Evolutionary conservation across 2,329 filamentous ascomycete genomes (phyloP), one percentile per base, ranked within the genome.

Genomic region (Colletotrichum gloeosporioides): DNA sequence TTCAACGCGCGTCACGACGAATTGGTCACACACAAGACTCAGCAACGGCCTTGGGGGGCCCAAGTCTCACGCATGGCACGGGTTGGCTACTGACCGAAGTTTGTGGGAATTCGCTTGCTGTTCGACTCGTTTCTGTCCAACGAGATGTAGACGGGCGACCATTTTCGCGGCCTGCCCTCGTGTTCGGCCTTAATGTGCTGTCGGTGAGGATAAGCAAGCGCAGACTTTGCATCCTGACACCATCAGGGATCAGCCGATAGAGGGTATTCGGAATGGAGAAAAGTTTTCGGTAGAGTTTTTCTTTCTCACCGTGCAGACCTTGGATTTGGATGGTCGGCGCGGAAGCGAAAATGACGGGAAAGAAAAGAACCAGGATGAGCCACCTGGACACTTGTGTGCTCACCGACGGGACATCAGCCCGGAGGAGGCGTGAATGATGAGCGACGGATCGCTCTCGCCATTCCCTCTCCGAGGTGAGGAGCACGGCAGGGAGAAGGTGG

Each of bases 401-500:
- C 74, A 76, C 49, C 71, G 70, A 69, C 22, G 44, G 59, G 34
- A 25, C 25, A 68, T 32, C 29, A 27, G 32, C 62, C 25, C 55
- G 31, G 57, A 27, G 64, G 22, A 65, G 70, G 59, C 59, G 65
- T 65, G 57, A 73, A 55, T 32, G 49, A 69, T 74, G 59, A 65
- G 61, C 70, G 36, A 74, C 73, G 63, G 69, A 73, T 73, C 73
- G 73, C 63, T 75, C 63, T 69, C 44, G 27, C 36, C 70, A 36
- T 69, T 59, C 65, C 70, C 63, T 39, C 59, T 53, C 34, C 57
- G 59, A 76, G 71, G 59, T 61, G 74, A 69, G 65, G 64, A 74
- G 64, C 74, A 76, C 59, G 74, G 34, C 74, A 76, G 74, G 74
- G 74, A 76, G 74, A 65, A 55, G 44, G 59, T 34, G 62, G 74